Evolutionary conservation across 2,329 filamentous ascomycete genomes (phyloP).

Genomic region (Aspergillus pseudoviridinutans): DNA sequence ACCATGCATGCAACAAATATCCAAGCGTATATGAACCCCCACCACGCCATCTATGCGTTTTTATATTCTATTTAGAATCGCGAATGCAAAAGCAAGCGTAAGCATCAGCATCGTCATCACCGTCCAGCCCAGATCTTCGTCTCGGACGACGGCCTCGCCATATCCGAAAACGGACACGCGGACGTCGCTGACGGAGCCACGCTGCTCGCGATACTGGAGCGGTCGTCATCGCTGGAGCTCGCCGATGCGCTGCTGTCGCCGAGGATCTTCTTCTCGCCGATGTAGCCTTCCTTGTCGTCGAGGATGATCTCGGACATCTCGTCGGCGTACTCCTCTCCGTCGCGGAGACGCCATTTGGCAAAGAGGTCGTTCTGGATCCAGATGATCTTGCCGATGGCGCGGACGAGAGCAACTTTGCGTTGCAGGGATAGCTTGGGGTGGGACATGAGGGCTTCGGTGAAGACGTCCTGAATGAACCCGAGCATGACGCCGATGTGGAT

Average conservation of each 20-base stretch:
- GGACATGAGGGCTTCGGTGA: constrained; percentile 71
- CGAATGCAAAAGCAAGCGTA: background rate
- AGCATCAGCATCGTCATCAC: constrained; percentile 1
- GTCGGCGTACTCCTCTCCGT: constrained; percentile 58
- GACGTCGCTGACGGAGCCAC: constrained; percentile 15
- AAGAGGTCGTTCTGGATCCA: constrained; percentile 88
- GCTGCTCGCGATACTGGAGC: constrained; percentile 23
- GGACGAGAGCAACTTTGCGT: constrained; percentile 69
- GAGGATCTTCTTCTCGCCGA: constrained; percentile 59
- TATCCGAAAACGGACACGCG: constrained; percentile 29
- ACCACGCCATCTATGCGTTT: constrained; percentile 5
- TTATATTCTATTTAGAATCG: background rate
- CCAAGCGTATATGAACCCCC: background rate
- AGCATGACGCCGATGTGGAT: constrained; percentile 71
- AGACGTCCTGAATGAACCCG: constrained; percentile 71
- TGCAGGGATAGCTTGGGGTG: constrained; percentile 63
- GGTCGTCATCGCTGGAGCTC: constrained; percentile 29
- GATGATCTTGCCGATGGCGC: constrained; percentile 73
- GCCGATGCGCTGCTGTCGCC: constrained; percentile 24
- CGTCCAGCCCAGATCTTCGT: constrained; percentile 29
- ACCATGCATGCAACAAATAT: constrained; percentile 7
- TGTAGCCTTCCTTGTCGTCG: constrained; percentile 59
- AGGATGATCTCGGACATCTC: constrained; percentile 40
- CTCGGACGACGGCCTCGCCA: constrained; percentile 20
- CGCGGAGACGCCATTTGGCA: constrained; percentile 73